These are phyloP conservation scores for Leptoxyphium fumago DNA, from an alignment of 2,329 filamentous ascomycete species.

Conservation along the genomic window DNA sequence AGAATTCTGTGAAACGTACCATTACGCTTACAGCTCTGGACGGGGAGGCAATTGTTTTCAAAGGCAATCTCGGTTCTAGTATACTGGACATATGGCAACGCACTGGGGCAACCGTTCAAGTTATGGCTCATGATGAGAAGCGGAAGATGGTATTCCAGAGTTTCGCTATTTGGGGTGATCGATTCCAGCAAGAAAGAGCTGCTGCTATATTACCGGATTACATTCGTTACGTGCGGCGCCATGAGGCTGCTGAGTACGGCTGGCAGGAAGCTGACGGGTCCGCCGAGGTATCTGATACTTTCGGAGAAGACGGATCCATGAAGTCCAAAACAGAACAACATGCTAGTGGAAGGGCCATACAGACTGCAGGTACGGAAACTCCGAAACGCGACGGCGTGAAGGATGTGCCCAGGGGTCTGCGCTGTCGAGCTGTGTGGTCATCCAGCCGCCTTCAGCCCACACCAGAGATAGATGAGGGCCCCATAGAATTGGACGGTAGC, in stretches of 20 bases:
- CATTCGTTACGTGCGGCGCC: not conserved
- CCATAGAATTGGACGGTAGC: not conserved
- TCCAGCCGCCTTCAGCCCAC: not conserved
- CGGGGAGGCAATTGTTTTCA: constrained; percentile 8
- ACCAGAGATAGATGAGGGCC: not conserved
- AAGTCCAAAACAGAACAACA: not conserved
- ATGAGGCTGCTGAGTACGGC: not conserved
- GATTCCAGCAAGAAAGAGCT: not conserved
- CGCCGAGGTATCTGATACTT: not conserved
- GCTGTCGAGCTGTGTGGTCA: not conserved
- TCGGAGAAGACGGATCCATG: not conserved
- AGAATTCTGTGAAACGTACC: constrained; percentile 6
- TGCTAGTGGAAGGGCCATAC: not conserved
- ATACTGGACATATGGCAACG: constrained; percentile 18
- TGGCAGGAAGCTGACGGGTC: not conserved
- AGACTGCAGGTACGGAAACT: not conserved
- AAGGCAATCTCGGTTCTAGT: constrained; percentile 5
- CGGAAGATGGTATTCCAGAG: not conserved
- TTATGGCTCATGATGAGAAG: not conserved
- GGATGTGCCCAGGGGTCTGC: not conserved
- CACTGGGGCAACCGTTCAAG: constrained; percentile 16
- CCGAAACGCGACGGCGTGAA: not conserved
- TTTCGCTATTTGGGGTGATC: not conserved
- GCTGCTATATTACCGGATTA: not conserved
- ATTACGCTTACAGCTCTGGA: constrained; percentile 11